phyloP scores from a whole-genome alignment of 441 rosid genomes.

The Dalechampia spathulata region DNA sequence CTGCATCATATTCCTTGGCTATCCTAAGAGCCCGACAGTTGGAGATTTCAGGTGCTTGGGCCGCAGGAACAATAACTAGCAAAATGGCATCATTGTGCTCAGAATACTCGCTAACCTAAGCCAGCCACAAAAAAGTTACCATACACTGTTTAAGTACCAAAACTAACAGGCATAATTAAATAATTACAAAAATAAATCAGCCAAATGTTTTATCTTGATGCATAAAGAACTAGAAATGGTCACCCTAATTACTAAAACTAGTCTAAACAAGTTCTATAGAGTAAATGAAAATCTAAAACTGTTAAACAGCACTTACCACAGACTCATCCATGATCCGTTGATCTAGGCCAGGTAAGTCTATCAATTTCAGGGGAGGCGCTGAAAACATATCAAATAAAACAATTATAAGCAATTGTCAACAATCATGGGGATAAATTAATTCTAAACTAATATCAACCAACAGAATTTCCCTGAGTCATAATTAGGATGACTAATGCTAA shows the following conservation, averaged over 20 bases:
- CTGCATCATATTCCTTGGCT: slow-evolving; percentile 82
- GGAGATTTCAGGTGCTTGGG: slow-evolving; percentile 73
- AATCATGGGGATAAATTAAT: too few relatives aligned
- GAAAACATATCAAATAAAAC: slow-evolving; percentile 12
- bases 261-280: not conserved
- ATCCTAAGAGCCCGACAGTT: slow-evolving; percentile 70
- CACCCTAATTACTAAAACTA: not conserved
- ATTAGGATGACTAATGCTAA: too few relatives aligned
- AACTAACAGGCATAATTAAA: not conserved
- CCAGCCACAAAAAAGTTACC: not conserved
- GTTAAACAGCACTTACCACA: slow-evolving; percentile 40
- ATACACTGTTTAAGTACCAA: not conserved
- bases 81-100: slow-evolving; percentile 81
- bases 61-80: slow-evolving; percentile 73
- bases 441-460: too few relatives aligned
- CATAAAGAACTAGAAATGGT: too few relatives aligned
- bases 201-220: not conserved
- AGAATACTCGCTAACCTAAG: slow-evolving; percentile 65
- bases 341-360: slow-evolving; percentile 92
- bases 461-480: too few relatives aligned
- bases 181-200: not conserved
- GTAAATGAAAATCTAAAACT: not conserved
- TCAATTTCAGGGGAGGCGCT: slow-evolving; percentile 86
- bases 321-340: slow-evolving; percentile 81
- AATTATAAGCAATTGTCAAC: not conserved